Conservation (phyloP, 1,139 yeast species). For the Saccharomyces pastorianus region DNA sequence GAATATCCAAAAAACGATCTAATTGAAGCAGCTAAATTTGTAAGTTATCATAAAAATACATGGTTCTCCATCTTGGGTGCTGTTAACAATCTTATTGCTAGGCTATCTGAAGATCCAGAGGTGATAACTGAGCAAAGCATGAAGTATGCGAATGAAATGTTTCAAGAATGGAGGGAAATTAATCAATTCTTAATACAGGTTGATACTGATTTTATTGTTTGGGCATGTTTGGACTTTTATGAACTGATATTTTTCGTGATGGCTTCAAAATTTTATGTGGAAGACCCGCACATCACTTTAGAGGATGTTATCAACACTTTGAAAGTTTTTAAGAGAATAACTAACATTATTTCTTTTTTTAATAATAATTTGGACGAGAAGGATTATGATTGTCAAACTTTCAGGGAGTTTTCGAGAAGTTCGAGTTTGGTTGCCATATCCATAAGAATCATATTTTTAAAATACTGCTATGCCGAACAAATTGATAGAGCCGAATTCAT, state of each 20-base stretch:
- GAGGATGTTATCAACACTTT: neutral
- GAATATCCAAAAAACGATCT: neutral
- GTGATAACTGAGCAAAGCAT: conserved; percentile 11
- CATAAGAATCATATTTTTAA: conserved; percentile 14
- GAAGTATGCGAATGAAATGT: conserved; percentile 12
- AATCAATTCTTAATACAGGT: neutral
- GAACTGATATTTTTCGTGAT: neutral
- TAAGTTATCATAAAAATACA: neutral
- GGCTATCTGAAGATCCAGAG: conserved; percentile 12
- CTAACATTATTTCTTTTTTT: conserved; percentile 2
- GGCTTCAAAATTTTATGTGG: neutral
- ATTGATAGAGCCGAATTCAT: conserved; percentile 12
- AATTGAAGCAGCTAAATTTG: neutral
- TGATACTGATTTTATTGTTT: neutral
- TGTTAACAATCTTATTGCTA: conserved; percentile 17
- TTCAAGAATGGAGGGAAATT: conserved; percentile 4
- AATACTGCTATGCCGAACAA: conserved; percentile 11
- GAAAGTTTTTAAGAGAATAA: neutral
- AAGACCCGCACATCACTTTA: neutral
- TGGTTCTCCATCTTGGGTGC: neutral
- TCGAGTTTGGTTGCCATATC: conserved; percentile 17
- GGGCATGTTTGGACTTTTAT: neutral
- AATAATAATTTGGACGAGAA: conserved; percentile 7
- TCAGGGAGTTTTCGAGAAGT: conserved; percentile 13
- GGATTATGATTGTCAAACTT: conserved; percentile 12